A percentile compares a stretch with the other conserved stretches of the same genome.
Conservation (phyloP, 148 eudicot species). For the Mesembryanthemum crystallinum region DNA sequence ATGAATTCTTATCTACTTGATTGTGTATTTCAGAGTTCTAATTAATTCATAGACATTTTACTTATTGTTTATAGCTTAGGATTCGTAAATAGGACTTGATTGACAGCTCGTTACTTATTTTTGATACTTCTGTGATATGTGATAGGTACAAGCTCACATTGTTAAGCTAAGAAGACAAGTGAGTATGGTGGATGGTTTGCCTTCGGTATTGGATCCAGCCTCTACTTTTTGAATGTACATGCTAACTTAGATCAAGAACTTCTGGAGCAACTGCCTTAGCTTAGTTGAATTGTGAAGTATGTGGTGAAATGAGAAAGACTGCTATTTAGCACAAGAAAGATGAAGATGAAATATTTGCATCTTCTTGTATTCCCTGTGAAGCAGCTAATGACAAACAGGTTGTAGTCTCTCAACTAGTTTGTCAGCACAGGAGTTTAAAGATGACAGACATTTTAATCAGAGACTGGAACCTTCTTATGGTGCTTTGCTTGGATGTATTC, state of each 20-base stretch:
- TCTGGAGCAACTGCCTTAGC: not conserved
- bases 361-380: not conserved
- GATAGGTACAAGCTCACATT: constrained; percentile 73
- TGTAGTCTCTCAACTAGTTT: not conserved
- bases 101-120: not conserved
- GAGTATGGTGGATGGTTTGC: constrained; percentile 46
- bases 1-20: not conserved
- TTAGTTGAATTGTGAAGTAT: constrained; percentile 10
- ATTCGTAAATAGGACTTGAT: not conserved
- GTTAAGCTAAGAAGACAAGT: constrained; percentile 62
- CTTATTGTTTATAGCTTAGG: not conserved
- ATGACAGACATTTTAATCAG: not conserved
- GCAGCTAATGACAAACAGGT: not conserved
- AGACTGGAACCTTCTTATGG: not conserved
- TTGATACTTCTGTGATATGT: constrained; percentile 13
- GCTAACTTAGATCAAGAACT: constrained; percentile 6
- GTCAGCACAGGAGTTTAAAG: not conserved
- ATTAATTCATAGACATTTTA: not conserved
- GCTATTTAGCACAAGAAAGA: not conserved
- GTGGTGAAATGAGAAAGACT: constrained; percentile 13
- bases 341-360: not conserved
- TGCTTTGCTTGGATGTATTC: not conserved
- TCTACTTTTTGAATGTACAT: constrained; percentile 32
- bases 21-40: not conserved
- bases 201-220: constrained; percentile 39